Percentiles rank a stretch among this genome's conserved stretches.
These are phyloP conservation scores for Aphanocladium album DNA, from an alignment of 2,329 filamentous ascomycete genomes.

Conservation along the genomic window DNA sequence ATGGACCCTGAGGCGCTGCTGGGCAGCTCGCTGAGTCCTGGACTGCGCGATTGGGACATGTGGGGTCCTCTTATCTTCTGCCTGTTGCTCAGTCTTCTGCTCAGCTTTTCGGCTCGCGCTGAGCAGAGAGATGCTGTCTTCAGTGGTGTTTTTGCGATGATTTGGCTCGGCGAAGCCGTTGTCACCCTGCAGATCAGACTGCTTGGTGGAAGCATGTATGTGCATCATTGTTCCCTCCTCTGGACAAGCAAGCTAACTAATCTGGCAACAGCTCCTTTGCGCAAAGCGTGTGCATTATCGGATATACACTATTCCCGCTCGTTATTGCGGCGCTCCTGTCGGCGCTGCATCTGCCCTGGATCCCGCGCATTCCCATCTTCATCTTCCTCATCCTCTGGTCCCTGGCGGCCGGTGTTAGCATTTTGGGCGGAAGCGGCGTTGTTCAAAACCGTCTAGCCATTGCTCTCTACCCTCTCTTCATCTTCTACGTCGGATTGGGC, in stretches of 20 bases:
- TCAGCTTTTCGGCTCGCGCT: conserved; percentile 74
- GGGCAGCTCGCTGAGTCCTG: conserved; percentile 76
- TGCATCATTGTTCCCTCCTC: conserved; percentile 21
- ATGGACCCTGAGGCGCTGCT: conserved; percentile 59
- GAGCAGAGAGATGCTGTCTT: conserved; percentile 88
- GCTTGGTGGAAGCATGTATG: conserved; percentile 93
- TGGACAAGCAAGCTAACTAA: conserved; percentile 18
- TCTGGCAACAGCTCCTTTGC: conserved; percentile 73
- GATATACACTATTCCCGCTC: conserved; percentile 94
- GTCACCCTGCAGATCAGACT: conserved; percentile 98
- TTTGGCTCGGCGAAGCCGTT: conserved; percentile 94
- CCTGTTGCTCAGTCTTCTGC: conserved; percentile 76
- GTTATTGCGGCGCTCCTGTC: conserved; percentile 90
- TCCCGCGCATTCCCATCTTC: conserved; percentile 86
- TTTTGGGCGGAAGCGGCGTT: conserved; percentile 90
- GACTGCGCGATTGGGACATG: conserved; percentile 92
- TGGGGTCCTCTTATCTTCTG: conserved; percentile 98
- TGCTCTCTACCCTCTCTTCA: conserved; percentile 89
- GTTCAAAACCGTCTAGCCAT: conserved; percentile 91
- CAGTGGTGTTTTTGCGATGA: conserved; percentile 90
- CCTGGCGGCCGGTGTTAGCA: conserved; percentile 90
- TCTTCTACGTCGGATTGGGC: conserved; percentile 90
- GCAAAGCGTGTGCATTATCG: conserved; percentile 95
- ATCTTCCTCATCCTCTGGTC: conserved; percentile 86
- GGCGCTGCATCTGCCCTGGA: conserved; percentile 70